phyloP scores from a whole-genome alignment of 2,329 filamentous ascomycete genomes.

The Botrytis hyacinthi region DNA sequence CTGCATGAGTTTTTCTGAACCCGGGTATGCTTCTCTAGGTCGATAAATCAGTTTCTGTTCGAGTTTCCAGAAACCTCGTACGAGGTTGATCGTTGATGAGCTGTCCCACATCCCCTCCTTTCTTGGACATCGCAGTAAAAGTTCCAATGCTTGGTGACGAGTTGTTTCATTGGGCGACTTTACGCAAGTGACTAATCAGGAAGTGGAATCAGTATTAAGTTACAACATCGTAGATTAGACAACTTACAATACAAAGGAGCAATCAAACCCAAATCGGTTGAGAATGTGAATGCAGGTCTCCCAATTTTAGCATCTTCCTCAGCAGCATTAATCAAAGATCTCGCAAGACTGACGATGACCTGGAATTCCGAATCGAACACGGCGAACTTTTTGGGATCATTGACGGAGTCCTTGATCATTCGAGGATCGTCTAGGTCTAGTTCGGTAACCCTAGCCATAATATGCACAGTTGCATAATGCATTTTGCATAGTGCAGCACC shows the following conservation, averaged over 20 bases:
- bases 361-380: slow-evolving; percentile 26
- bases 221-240: neutral
- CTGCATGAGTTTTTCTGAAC: neutral
- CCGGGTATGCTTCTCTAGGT: neutral
- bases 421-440: slow-evolving; percentile 17
- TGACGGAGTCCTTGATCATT: neutral
- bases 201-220: neutral
- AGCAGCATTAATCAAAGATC: slow-evolving; percentile 32
- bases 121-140: slow-evolving; percentile 31
- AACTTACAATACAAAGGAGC: slow-evolving; percentile 35
- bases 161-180: slow-evolving; percentile 26
- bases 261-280: slow-evolving; percentile 35
- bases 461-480: slow-evolving; percentile 30
- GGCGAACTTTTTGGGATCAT: neutral
- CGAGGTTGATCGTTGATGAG: slow-evolving; percentile 24
- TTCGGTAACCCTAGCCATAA: slow-evolving; percentile 28
- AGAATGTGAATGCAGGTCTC: slow-evolving; percentile 32
- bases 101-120: slow-evolving; percentile 39
- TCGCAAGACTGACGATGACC: slow-evolving; percentile 30
- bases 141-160: slow-evolving; percentile 29
- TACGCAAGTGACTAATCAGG: slow-evolving; percentile 18
- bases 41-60: slow-evolving; percentile 20
- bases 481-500: slow-evolving; percentile 37
- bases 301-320: slow-evolving; percentile 32
- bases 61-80: slow-evolving; percentile 32